These are phyloP conservation scores for Phaeosphaeriaceae sp. DNA, from an alignment of 2,329 filamentous ascomycete genomes.

Conservation along the genomic window DNA sequence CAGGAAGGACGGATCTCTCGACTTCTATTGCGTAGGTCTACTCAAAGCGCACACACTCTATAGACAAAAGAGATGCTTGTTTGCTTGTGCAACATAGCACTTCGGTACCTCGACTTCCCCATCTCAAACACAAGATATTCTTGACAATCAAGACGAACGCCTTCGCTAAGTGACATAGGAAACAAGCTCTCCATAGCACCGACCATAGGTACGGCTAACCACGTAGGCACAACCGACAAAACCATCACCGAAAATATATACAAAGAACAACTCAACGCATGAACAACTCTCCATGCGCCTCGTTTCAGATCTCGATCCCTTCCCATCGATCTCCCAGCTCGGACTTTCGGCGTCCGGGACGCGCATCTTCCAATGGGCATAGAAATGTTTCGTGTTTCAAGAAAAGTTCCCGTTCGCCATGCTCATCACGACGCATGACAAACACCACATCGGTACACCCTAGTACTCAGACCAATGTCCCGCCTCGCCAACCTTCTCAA, in stretches of 20 bases:
- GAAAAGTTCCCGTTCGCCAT: not conserved
- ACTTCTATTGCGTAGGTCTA: not conserved
- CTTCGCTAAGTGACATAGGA: not conserved
- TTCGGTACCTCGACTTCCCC: not conserved
- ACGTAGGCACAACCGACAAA: not conserved
- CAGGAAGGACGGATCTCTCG: not conserved
- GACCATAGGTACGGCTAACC: not conserved
- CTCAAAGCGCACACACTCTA: not conserved
- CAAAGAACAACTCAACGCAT: not conserved
- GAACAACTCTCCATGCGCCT: not conserved
- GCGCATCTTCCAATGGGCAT: not conserved
- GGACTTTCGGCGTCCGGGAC: no score
- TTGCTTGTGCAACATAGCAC: not conserved
- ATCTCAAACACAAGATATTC: not conserved
- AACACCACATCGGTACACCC: not conserved
- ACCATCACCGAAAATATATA: not conserved
- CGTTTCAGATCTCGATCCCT: not conserved
- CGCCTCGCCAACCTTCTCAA: conserved; percentile 40
- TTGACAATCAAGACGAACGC: not conserved
- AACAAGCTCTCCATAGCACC: not conserved
- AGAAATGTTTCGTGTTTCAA: not conserved
- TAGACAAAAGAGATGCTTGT: not conserved
- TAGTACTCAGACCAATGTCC: conserved; percentile 43
- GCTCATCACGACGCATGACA: not conserved
- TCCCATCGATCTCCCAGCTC: not conserved